Evolutionary conservation across 2,329 filamentous ascomycete genomes (phyloP), one percentile per base, ranked within the genome.

Genomic region (Exophiala phaeomuriformis): DNA sequence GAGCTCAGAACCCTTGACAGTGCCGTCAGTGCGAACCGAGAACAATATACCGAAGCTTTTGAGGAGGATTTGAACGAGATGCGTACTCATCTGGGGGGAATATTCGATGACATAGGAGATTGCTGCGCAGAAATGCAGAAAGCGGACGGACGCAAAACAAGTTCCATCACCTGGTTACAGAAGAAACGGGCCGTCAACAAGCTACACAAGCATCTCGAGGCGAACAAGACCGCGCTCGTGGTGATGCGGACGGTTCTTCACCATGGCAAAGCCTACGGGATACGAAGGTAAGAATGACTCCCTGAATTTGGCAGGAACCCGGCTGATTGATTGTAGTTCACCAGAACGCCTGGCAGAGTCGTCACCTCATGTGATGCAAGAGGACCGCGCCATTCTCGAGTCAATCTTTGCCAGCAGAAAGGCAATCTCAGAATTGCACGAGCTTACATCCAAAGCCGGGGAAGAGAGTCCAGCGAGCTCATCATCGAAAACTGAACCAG

Each of bases 161-260:
- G 47, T 10, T 33, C 61, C 10, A 51, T 64, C 5, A 49, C 48
- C 9, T 62, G 61, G 57, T 45, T 64, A 45, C 57, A 60, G 31
- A 60, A 59, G 47, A 62, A 60, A 43, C 51, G 55, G 51, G 55
- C 60, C 29, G 60, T 63, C 5, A 35, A 40, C 19, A 57, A 57
- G 36, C 52, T 64, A n/a, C 58, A 61, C 29, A 61, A 61, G 47
- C 62, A 64, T 41, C 49, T 63, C 7, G 61, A 60, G 40, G 60
- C 60, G 4, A 60, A 61, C 49, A 63, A 60, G 37, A 59, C 56
- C 27, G 62, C 62, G 4, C 49, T 64, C 19, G 45, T 61, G 6
- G 62, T 63, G 44, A 64, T 64, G 62, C 55, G 61, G 5, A 63
- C 58, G 10, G 62, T 64, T 2, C 53, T 64, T 6, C 60, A 57